Conservation (phyloP, 2,329 filamentous ascomycete species). For the Aspergillus sp. region DNA sequence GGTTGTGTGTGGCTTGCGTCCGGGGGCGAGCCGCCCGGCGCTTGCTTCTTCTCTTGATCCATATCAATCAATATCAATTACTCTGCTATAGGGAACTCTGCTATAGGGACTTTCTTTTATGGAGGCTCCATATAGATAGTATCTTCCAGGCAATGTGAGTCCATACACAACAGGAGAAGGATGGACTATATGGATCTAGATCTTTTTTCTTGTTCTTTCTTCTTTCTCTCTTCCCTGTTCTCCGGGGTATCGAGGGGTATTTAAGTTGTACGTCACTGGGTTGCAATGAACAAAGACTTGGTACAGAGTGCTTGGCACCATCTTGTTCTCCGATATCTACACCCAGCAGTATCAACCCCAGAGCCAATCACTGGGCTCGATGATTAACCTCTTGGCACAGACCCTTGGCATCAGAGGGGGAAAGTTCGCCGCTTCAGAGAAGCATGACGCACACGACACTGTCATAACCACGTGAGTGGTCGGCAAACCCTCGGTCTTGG, state of each 20-base stretch:
- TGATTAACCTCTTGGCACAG: background rate
- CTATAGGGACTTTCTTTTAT: conserved; percentile 9
- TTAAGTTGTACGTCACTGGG: background rate
- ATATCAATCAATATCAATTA: background rate
- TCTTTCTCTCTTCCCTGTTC: background rate
- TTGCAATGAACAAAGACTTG: no score
- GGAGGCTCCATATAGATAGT: conserved; percentile 29
- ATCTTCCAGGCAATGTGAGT: conserved; percentile 26
- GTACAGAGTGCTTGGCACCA: no score
- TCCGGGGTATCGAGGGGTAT: background rate
- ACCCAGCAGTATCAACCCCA: background rate
- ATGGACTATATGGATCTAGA: conserved; percentile 7
- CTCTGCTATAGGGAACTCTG: background rate
- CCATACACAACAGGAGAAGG: conserved; percentile 19
- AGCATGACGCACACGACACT: conserved; percentile 1
- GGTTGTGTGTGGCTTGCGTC: conserved; percentile 39
- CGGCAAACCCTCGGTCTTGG: background rate
- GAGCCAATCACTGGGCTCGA: background rate
- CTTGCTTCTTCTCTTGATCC: conserved; percentile 1
- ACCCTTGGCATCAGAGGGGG: background rate
- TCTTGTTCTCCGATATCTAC: background rate
- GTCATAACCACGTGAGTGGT: background rate
- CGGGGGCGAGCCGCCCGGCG: no score
- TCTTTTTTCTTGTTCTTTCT: conserved; percentile 2
- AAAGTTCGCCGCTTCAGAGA: background rate